A percentile compares a stretch with the other conserved stretches of the same genome.
Evolutionary conservation across 1,284 basidiomycete species (phyloP).

Genomic region (Bondarzewia mesenterica): DNA sequence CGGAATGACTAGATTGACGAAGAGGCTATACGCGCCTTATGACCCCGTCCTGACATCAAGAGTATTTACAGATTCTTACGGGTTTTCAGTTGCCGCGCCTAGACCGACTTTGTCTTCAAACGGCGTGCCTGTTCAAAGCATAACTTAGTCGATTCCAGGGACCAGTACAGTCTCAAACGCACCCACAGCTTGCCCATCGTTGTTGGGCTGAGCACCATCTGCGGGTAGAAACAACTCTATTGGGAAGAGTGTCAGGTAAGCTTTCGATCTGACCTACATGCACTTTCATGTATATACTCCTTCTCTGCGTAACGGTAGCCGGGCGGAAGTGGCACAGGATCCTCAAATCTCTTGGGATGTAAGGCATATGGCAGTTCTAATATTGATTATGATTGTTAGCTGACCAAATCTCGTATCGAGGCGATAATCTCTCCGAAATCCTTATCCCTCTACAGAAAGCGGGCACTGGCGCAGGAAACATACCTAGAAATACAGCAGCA

Average conservation of each 20-base stretch:
- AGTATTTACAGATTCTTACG: slow-evolving; percentile 29
- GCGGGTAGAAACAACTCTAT: not conserved
- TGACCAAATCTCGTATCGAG: too few species aligned
- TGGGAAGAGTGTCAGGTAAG: not conserved
- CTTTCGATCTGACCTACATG: slow-evolving; percentile 32
- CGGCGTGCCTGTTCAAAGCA: slow-evolving; percentile 25
- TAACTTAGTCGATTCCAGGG: not conserved
- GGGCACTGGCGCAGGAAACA: slow-evolving; percentile 7
- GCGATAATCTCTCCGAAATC: too few species aligned
- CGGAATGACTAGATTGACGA: slow-evolving; percentile 63
- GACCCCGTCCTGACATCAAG: not conserved
- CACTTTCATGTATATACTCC: slow-evolving; percentile 54
- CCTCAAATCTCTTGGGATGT: slow-evolving; percentile 53
- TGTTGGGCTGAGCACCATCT: slow-evolving; percentile 55
- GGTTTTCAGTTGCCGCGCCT: slow-evolving; percentile 62
- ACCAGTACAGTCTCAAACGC: slow-evolving; percentile 4
- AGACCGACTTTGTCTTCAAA: slow-evolving; percentile 53
- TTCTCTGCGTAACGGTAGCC: slow-evolving; percentile 47
- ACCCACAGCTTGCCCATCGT: slow-evolving; percentile 57
- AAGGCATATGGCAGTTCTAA: slow-evolving; percentile 69
- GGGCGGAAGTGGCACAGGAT: slow-evolving; percentile 48
- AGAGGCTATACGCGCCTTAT: slow-evolving; percentile 33
- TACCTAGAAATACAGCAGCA: slow-evolving; percentile 56
- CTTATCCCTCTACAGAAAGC: too few species aligned
- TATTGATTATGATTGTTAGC: too few species aligned